These are phyloP conservation scores for Solanum pinnatisectum DNA, from an alignment of 257 asterid species.

Conservation along the genomic window DNA sequence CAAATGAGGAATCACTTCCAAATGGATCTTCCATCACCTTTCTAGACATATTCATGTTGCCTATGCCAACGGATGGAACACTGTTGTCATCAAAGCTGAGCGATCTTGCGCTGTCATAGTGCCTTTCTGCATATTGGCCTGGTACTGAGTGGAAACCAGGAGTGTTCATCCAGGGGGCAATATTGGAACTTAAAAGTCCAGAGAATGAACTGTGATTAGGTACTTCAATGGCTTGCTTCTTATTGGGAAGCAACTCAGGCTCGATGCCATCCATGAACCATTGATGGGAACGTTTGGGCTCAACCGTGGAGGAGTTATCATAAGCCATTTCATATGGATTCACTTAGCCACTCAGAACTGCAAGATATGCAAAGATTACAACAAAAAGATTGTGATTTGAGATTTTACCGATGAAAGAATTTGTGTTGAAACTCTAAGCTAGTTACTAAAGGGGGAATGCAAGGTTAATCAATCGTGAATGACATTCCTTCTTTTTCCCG, in stretches of 20 bases:
- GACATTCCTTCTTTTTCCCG: not conserved
- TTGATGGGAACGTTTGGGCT: conserved; percentile 14
- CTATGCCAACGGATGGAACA: conserved; percentile 11
- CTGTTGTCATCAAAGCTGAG: conserved; percentile 7
- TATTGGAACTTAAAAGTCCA: conserved; percentile 10
- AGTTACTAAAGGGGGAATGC: not conserved
- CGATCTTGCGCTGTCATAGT: conserved; percentile 4
- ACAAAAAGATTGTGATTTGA: not conserved
- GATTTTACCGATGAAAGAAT: not conserved
- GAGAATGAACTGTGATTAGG: conserved; percentile 12
- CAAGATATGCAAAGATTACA: not conserved
- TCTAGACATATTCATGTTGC: not conserved
- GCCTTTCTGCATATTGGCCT: conserved; percentile 9
- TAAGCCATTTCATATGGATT: conserved; percentile 6
- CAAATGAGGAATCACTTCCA: conserved; percentile 13
- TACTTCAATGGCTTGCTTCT: conserved; percentile 10
- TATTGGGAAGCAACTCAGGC: conserved; percentile 14
- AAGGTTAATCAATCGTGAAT: not conserved
- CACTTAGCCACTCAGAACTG: not conserved
- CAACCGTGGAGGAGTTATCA: conserved; percentile 7
- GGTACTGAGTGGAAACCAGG: conserved; percentile 3
- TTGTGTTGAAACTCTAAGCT: not conserved
- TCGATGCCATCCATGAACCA: conserved; percentile 17
- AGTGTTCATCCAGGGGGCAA: conserved; percentile 3
- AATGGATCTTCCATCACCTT: conserved; percentile 9